Conservation (phyloP, 305 asterid species). For the Caryopteris hybrid region DNA sequence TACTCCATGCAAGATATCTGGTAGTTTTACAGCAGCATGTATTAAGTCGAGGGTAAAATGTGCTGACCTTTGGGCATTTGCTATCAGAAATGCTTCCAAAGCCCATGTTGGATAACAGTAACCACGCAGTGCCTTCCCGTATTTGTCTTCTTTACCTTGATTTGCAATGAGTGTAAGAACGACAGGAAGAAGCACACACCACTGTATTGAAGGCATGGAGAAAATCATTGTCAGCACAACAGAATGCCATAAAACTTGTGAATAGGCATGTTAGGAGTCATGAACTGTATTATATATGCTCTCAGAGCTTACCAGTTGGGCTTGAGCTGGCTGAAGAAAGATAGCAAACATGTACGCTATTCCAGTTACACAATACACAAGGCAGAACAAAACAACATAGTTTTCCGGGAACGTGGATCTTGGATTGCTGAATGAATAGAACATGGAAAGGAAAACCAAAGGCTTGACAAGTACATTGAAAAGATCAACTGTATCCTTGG, state of each 20-base stretch:
- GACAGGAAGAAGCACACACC: constrained; percentile 97
- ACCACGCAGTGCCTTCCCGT: constrained; percentile 37
- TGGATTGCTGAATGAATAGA: constrained; percentile 87
- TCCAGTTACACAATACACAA: constrained; percentile 88
- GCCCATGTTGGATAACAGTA: constrained; percentile 95
- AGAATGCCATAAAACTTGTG: not conserved
- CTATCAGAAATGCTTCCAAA: constrained; percentile 75
- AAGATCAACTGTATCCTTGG: constrained; percentile 88
- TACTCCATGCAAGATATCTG: not conserved
- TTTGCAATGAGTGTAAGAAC: constrained; percentile 83
- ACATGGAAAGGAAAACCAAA: constrained; percentile 89
- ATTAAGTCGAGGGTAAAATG: not conserved
- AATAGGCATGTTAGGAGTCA: not conserved
- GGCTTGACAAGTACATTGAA: constrained; percentile 86
- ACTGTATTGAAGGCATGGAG: constrained; percentile 44
- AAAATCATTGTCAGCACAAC: not conserved
- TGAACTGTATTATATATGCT: not conserved
- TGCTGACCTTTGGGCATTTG: constrained; percentile 88
- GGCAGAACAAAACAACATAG: constrained; percentile 67
- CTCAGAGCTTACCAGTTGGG: constrained; percentile 70
- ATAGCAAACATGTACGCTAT: constrained; percentile 88
- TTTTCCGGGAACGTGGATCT: constrained; percentile 78
- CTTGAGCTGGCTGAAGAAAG: constrained; percentile 72
- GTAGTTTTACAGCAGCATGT: not conserved
- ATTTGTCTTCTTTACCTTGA: constrained; percentile 62